Base-by-base conservation (phyloP, 2,329 filamentous ascomycete genomes). In the Aspergillus persii region DNA sequence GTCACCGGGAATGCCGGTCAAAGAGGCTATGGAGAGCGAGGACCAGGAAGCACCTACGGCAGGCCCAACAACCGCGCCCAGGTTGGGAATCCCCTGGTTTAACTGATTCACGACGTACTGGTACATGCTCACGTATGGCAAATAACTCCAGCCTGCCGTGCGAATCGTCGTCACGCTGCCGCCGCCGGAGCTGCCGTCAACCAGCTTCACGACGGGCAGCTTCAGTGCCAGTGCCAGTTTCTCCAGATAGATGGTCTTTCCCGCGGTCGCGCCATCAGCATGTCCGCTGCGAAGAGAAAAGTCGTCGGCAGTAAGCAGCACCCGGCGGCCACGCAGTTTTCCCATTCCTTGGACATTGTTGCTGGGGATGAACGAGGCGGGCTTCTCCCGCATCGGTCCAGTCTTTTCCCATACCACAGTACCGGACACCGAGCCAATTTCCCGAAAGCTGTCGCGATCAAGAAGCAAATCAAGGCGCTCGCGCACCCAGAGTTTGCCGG, bases 281-380 rank as follows among this genome's bases (percentile, higher is more conserved):
- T 89, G 86, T 1, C 86, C 86, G 30, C 85, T 84, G 5, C 86
- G 76, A 30, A 88, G 82, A 1, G 80, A 83, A 63, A 87, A 88
- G 68, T 89, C 86, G 67, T 89, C 86, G 0, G 85, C 85, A 0
- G 86, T 88, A 52, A 88, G 81, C 0, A 87, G 74, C 3, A 88
- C 77, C 56, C 81, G 80, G 44, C 86, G 74, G 0, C 83, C 83
- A 23, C 78, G 71, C 29, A 88, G 66, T 50, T 74, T 76, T 2
- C 85, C 84, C 56, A 83, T 80, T 0, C 84, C 86, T 64, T 88
- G 85, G 2, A 88, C 80, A 66, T 88, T 88, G 62, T 89, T 89
- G 59, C 80, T 84, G 0, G 86, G 86, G 4, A 81, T 75, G 65
- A 83, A 88, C 0, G 77, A 76, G 1, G 76, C 71, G 0, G 83